Evolutionary conservation across 2,329 filamentous ascomycete genomes (phyloP), one percentile per base, ranked within the genome.

Genomic region (Pseudogymnoascus sp.): DNA sequence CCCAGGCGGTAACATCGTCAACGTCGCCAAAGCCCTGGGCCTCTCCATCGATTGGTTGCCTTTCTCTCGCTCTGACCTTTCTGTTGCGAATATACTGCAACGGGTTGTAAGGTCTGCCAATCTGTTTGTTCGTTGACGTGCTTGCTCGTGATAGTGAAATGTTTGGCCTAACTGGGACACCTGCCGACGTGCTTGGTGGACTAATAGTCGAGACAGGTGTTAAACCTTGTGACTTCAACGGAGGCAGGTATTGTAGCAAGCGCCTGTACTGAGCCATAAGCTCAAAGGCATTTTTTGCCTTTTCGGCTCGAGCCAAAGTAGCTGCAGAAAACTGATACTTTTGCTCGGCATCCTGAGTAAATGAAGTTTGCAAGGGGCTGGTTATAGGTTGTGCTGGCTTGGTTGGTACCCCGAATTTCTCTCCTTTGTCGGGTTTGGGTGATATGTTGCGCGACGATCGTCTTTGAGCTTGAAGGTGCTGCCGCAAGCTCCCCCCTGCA

Each of bases 71-170:
- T 63, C 94, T 82, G 10, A 94, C 82, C 70, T 92, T 92, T 55
- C 92, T 82, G 69, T 99, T 97, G 18, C 94, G 86, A 60, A 97
- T 88, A 66, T 90, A 90, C 72, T 97, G 94, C 21, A 99, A 74
- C 3, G 92, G 94, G 70, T 99, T 96, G 71, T 97, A 97, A 2
- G 78, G 75, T 58, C 92, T 85, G 3, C 88, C 88, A 6, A 86
- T 71, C 71, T 64, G 67, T 72, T 26, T 68, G 67, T 66, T 74
- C 57, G 63, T 72, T 71, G 59, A 71, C 62, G 61, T 71, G 59
- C 66, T 76, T 69, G 60, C 67, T 71, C 62, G 74, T 65, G 55
- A 74, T 67, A 63, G 74, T 21, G 62, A 65, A 58, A 64, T 38
- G 57, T 64, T 61, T 63, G 70, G 61, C 37, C 59, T 66, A 72